Evolutionary conservation across 306 rosid genomes (phyloP), one percentile per base, ranked within the genome.

Genomic region (Calophaca sinica): DNA sequence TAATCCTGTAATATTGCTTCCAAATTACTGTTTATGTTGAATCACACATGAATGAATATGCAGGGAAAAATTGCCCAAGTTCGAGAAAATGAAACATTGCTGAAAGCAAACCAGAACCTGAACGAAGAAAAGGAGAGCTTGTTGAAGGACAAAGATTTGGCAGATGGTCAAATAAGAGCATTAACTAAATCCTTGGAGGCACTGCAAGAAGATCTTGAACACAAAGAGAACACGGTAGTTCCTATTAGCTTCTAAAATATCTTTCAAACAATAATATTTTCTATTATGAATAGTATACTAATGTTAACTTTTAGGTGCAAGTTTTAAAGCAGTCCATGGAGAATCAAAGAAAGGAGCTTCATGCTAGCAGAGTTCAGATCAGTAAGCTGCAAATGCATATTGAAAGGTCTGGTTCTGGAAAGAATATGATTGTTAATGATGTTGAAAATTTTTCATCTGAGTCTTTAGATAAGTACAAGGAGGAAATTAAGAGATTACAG

Each of bases 61-160:
- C 89, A 94, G 98, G 98, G 82, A 83, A 90, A 90, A 73, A 75
- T 87, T 77, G 81, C 89, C 64, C 85, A 84, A 83, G 79, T 84
- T 75, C 82, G 70, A 62, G 89, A 81, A 70, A 94, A 70, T 61
- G 93, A 83, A 41, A 75, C 83, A n/a, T 75, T 91, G 60, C 58
- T 49, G 26, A 85, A 91, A 79, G 86, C 63, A 83, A 94, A 84
- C 66, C 79, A 88, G 83, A 72, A 48, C 70, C 72, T 91, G 67
- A 81, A 72, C 74, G 81, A 85, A 75, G 97, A 94, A 85, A 94
- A 79, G 59, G 83, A 79, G 64, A 29, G 68, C 80, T 81, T 83
- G 73, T 77, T 79, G 72, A 94, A 86, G 80, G 88, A 73, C 66
- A 94, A 87, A 88, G 87, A 84, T 66, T 86, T 85, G 75, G 84